phyloP scores from a whole-genome alignment of 2,329 filamentous ascomycete species.

The Penicillium sumatraense region DNA sequence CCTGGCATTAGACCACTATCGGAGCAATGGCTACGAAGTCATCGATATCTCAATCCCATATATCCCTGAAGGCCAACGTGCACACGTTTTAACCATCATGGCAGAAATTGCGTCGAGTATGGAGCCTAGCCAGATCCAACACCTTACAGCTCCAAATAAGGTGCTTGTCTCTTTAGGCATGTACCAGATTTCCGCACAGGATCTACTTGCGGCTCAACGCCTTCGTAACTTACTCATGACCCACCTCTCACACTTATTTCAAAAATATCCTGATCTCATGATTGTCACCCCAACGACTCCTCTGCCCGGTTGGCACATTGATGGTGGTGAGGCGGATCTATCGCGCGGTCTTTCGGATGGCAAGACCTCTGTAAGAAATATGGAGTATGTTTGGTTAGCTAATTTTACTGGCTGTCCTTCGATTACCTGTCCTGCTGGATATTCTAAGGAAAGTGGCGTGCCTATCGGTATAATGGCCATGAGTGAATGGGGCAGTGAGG shows the following conservation, averaged over 20 bases:
- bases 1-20: conserved; percentile 62
- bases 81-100: conserved; percentile 78
- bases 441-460: conserved; percentile 53
- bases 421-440: conserved; percentile 75
- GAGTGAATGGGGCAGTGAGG: conserved; percentile 60
- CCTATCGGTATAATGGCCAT: conserved; percentile 61
- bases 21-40: conserved; percentile 46
- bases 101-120: conserved; percentile 66
- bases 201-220: conserved; percentile 74
- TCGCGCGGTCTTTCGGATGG: conserved; percentile 70
- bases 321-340: conserved; percentile 65
- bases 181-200: conserved; percentile 66
- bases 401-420: conserved; percentile 82
- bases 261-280: conserved; percentile 72
- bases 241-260: conserved; percentile 74
- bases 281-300: conserved; percentile 80
- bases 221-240: conserved; percentile 78
- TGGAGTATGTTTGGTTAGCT: conserved; percentile 85
- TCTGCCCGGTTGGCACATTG: conserved; percentile 73
- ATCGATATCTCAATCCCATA: conserved; percentile 58
- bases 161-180: conserved; percentile 68
- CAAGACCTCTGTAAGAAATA: conserved; percentile 73
- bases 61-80: conserved; percentile 71
- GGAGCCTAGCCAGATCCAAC: conserved; percentile 55
- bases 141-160: conserved; percentile 69